phyloP scores from a whole-genome alignment of 352 stramenopile genomes.

The Albugo laibachii region DNA sequence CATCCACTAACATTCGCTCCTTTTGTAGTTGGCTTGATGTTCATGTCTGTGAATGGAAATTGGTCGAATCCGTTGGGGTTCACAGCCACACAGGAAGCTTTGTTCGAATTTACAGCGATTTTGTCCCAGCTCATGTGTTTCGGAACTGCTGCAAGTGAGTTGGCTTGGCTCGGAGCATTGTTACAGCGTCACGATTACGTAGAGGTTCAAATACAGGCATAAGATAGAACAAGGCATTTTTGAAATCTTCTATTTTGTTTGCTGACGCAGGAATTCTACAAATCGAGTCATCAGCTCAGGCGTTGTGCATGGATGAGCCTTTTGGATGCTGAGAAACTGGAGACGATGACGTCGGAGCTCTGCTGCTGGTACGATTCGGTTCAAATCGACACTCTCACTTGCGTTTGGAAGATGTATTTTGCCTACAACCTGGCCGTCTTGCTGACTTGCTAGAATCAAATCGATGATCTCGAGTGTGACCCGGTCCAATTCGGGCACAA shows the following conservation, averaged over 20 bases:
- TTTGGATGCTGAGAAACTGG: constrained; percentile 68
- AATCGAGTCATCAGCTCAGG: constrained; percentile 37
- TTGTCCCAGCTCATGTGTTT: constrained; percentile 78
- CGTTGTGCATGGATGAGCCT: constrained; percentile 29
- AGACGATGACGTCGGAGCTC: constrained; percentile 50
- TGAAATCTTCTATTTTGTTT: constrained; percentile 15
- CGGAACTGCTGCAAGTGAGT: constrained; percentile 59
- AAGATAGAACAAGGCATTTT: neutral
- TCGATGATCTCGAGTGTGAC: constrained; percentile 36
- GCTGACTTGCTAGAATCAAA: constrained; percentile 32
- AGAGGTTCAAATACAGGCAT: constrained; percentile 13
- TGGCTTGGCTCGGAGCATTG: constrained; percentile 28
- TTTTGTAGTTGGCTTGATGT: constrained; percentile 40
- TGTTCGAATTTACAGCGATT: constrained; percentile 69
- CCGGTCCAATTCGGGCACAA: constrained; percentile 47
- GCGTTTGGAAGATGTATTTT: constrained; percentile 19
- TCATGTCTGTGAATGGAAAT: constrained; percentile 60
- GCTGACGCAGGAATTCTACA: constrained; percentile 59
- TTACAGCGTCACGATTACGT: constrained; percentile 44
- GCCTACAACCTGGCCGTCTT: constrained; percentile 34
- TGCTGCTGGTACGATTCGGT: constrained; percentile 24
- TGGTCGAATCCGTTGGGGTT: constrained; percentile 65
- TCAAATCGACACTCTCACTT: constrained; percentile 14
- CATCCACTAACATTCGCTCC: neutral
- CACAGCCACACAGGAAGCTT: constrained; percentile 58